Base-by-base conservation (phyloP, 2,329 filamentous ascomycete genomes). In the Aspergillus bombycis region DNA sequence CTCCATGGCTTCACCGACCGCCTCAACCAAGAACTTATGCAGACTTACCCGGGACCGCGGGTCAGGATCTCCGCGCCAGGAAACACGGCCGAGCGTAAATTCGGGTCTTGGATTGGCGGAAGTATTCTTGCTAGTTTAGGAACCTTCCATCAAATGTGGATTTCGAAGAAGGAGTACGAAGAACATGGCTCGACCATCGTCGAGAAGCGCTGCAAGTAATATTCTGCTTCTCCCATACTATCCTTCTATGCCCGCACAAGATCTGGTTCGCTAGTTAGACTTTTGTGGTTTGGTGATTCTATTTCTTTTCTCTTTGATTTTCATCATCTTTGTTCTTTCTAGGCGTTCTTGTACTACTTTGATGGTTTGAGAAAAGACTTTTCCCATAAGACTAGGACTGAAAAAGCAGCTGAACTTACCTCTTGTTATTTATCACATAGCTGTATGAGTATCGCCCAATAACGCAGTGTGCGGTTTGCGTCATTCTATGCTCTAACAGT, bases 111-210 rank as follows among this genome's bases (percentile, higher is more conserved):
- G 94, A 93, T 99, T 70, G 95, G 96, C 54, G 95, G 95, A 53
- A 97, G 93, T 79, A 97, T 99, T 71, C 83, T 99, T 70, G 94
- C 92, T 8, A 97, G 94, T 79, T 79, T 99, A 80, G 96, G 96
- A 11, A 97, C 94, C 16, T 99, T 99, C 81, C 95, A 99, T 82
- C 95, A 99, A 83, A 94, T 99, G 91, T 99, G 95, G 95, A 96
- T 99, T 71, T 94, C 91, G 28, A 92, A 89, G 79, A 96, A 97
- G 84, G 95, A 99, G 82, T 98, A 97, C 73, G 93, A 97, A 68
- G 96, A 99, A 83, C 94, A 97, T 77, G 95, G 95, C 1, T 83
- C 89, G 7, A 88, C 88, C 67, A 94, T 98, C 71, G 92, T 98
- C 52, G 94, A 98, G 84, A 97, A 97, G 87, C 86, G 94, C 72